A percentile compares a stretch with the other conserved stretches of the same genome.
Conservation (phyloP, 1,284 basidiomycete species). For the Cutaneotrichosporon sp. region DNA sequence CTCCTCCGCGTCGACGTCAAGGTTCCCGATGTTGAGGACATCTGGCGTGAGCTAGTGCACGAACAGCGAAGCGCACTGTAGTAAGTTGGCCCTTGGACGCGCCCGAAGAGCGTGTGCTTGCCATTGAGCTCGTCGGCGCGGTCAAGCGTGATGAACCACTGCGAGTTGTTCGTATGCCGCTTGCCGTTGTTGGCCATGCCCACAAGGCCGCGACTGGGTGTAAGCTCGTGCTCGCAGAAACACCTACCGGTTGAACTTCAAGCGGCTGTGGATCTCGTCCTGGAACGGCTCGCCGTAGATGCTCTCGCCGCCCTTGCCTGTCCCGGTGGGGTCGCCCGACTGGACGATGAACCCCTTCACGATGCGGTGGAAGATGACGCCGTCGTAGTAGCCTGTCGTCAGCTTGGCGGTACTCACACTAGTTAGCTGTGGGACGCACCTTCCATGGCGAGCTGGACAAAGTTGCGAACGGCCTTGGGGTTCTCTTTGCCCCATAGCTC, state of each 20-base stretch:
- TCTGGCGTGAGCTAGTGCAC: slow-evolving; percentile 60
- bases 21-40: slow-evolving; percentile 84
- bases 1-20: slow-evolving; percentile 80
- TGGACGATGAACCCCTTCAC: slow-evolving; percentile 84
- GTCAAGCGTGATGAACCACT: slow-evolving; percentile 90
- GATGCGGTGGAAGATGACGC: slow-evolving; percentile 86
- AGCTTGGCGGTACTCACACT: no score
- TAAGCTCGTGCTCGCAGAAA: slow-evolving; percentile 45
- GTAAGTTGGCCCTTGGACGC: slow-evolving; percentile 65
- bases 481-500: slow-evolving; percentile 96
- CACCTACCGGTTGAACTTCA: slow-evolving; percentile 57
- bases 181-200: slow-evolving; percentile 90
- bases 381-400: slow-evolving; percentile 85
- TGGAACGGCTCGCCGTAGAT: slow-evolving; percentile 90
- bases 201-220: slow-evolving; percentile 78
- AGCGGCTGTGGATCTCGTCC: slow-evolving; percentile 89
- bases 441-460: slow-evolving; percentile 85
- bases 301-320: slow-evolving; percentile 86
- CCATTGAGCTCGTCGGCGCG: slow-evolving; percentile 84
- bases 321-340: slow-evolving; percentile 92
- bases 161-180: slow-evolving; percentile 81
- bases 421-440: no score
- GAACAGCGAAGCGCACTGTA: slow-evolving; percentile 80
- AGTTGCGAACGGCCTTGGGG: slow-evolving; percentile 91
- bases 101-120: slow-evolving; percentile 84